Percentiles rank a stretch among this genome's conserved stretches.
Conservation (phyloP, 2,329 filamentous ascomycete genomes). For the Zopfia rhizophila region DNA sequence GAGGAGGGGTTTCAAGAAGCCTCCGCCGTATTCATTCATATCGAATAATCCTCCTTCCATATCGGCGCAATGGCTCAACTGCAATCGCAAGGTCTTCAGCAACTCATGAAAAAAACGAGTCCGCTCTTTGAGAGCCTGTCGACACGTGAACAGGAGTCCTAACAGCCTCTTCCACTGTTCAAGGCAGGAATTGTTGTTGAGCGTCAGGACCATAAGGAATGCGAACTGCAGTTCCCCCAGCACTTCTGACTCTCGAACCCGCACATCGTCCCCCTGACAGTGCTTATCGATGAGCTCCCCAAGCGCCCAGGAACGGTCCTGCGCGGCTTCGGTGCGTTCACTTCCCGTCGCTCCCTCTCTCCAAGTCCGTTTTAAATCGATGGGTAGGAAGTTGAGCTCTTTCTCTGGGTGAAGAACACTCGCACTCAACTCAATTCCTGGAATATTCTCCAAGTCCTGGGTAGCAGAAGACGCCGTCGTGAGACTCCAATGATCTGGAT, state of each 20-base stretch:
- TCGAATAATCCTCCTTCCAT: slow-evolving; percentile 71
- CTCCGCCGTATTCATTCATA: slow-evolving; percentile 62
- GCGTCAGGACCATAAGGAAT: slow-evolving; percentile 70
- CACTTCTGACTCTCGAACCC: slow-evolving; percentile 43
- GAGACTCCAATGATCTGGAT: slow-evolving; percentile 63
- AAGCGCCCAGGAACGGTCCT: slow-evolving; percentile 71
- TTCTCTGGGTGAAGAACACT: slow-evolving; percentile 46
- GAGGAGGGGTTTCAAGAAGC: slow-evolving; percentile 64
- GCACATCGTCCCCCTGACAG: slow-evolving; percentile 43
- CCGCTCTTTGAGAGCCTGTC: slow-evolving; percentile 59
- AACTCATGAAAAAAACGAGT: slow-evolving; percentile 64
- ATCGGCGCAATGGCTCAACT: slow-evolving; percentile 67
- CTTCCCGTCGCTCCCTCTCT: slow-evolving; percentile 68
- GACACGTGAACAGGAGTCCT: slow-evolving; percentile 66
- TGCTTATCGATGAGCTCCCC: slow-evolving; percentile 60
- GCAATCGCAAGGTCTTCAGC: slow-evolving; percentile 61
- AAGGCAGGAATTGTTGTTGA: slow-evolving; percentile 73
- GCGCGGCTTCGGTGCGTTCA: slow-evolving; percentile 70
- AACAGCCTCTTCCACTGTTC: slow-evolving; percentile 73
- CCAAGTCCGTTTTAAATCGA: slow-evolving; percentile 72
- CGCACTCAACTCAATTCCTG: slow-evolving; percentile 59
- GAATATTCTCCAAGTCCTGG: slow-evolving; percentile 68
- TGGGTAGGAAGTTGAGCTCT: slow-evolving; percentile 64
- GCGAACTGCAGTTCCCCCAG: slow-evolving; percentile 71
- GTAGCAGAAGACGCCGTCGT: slow-evolving; percentile 67